phyloP scores from a whole-genome alignment of 805 yeast genomes.

The Kuraishia capsulata region DNA sequence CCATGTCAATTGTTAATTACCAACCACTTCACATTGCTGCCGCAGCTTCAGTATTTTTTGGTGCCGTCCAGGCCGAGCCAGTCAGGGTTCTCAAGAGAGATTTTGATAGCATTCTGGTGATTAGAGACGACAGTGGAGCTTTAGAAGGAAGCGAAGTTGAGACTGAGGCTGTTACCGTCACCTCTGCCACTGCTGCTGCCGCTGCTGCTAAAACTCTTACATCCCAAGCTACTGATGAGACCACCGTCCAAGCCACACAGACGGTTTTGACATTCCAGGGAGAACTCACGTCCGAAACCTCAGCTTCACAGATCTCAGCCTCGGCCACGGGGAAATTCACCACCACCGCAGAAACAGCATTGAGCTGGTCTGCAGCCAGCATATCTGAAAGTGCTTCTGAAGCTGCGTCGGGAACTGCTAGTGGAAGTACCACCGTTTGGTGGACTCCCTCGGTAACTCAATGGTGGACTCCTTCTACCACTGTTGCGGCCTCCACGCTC shows the following conservation, averaged over 20 bases:
- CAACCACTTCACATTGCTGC: background rate
- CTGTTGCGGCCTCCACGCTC: constrained; percentile 3
- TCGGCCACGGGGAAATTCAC: no score
- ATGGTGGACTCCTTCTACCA: constrained; percentile 9
- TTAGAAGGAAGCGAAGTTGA: background rate
- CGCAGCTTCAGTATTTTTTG: background rate
- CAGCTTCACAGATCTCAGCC: no score
- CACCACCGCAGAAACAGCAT: no score
- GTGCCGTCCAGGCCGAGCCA: background rate
- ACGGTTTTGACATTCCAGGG: no score
- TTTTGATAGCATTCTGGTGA: background rate
- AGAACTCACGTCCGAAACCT: no score
- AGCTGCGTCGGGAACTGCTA: background rate
- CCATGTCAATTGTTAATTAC: background rate
- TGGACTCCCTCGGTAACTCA: constrained; percentile 13
- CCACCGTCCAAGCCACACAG: background rate
- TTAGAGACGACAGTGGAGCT: background rate
- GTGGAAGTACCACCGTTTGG: constrained; percentile 18
- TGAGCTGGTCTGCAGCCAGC: no score
- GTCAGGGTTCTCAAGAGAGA: background rate
- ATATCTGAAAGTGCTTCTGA: no score
- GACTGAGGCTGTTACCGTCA: background rate
- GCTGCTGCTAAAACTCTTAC: background rate
- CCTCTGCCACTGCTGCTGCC: background rate
- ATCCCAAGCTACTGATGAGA: background rate